Conservation (phyloP, 192 early-diverging fungal genomes). For the Podila minutissima region DNA sequence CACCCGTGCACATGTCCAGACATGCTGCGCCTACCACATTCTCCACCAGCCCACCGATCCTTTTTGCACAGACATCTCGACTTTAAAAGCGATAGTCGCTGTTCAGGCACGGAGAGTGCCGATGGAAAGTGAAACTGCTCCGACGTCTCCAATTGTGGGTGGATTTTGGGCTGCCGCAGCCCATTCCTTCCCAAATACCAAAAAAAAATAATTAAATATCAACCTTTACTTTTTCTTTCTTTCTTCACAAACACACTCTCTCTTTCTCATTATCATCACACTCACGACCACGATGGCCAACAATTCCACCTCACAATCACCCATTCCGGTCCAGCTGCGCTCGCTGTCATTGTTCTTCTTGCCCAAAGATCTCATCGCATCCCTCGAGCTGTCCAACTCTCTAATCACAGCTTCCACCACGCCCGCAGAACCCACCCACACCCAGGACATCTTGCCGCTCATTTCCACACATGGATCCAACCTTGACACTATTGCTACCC, state of each 20-base stretch:
- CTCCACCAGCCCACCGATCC: too few species aligned
- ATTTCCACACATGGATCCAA: not conserved
- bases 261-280: not conserved
- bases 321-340: not conserved
- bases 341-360: slow-evolving; percentile 18
- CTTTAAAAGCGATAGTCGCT: too few species aligned
- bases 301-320: not conserved
- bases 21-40: too few species aligned
- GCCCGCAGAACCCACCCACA: not conserved
- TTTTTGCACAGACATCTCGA: too few species aligned
- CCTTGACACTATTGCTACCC: not conserved
- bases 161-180: too few species aligned
- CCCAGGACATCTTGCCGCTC: not conserved
- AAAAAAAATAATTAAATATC: not conserved
- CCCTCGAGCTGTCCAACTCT: not conserved
- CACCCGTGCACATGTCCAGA: too few species aligned
- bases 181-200: not conserved
- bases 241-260: not conserved
- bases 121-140: too few species aligned
- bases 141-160: too few species aligned
- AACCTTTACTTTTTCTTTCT: not conserved
- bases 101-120: too few species aligned
- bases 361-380: slow-evolving; percentile 10
- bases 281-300: not conserved
- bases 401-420: not conserved